A percentile compares a stretch with the other conserved stretches of the same genome.
Conservation (phyloP, 2,329 filamentous ascomycete species). For the Pseudogymnoascus verrucosus region DNA sequence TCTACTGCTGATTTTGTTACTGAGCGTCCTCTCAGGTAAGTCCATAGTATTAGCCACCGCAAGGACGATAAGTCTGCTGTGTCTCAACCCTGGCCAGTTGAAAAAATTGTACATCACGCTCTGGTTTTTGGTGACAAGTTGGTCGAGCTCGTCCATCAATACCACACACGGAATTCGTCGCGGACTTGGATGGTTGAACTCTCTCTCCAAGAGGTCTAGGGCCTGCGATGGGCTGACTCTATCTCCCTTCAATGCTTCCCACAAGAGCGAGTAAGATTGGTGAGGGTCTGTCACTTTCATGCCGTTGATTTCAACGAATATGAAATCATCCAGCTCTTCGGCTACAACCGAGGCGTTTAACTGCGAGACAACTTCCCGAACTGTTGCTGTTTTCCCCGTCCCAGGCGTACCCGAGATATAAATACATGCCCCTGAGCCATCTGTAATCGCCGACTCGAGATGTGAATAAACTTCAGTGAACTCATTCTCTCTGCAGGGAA, state of each 20-base stretch:
- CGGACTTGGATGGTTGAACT: slow-evolving; percentile 87
- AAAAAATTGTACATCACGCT: slow-evolving; percentile 99
- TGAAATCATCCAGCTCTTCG: slow-evolving; percentile 95
- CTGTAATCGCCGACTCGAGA: slow-evolving; percentile 86
- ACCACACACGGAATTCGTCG: slow-evolving; percentile 91
- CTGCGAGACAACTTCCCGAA: slow-evolving; percentile 85
- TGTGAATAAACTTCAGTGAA: slow-evolving; percentile 90
- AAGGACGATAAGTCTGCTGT: slow-evolving; percentile 89
- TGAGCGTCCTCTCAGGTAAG: slow-evolving; percentile 86
- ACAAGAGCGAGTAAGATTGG: slow-evolving; percentile 88
- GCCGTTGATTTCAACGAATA: slow-evolving; percentile 98
- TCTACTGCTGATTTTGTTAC: slow-evolving; percentile 96
- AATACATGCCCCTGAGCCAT: slow-evolving; percentile 90
- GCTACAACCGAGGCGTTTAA: slow-evolving; percentile 79
- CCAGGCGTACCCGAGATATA: slow-evolving; percentile 99
- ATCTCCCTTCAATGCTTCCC: slow-evolving; percentile 92
- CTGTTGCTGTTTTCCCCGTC: slow-evolving; percentile 94
- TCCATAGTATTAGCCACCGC: slow-evolving; percentile 99
- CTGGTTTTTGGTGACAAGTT: slow-evolving; percentile 95
- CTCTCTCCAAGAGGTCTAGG: slow-evolving; percentile 79
- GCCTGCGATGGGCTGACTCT: slow-evolving; percentile 88
- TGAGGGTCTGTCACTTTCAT: slow-evolving; percentile 99
- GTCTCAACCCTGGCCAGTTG: slow-evolving; percentile 90
- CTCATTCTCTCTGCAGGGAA: slow-evolving; percentile 87
- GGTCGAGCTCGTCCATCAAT: slow-evolving; percentile 96